These are phyloP conservation scores for Nowakowskiella sp. DNA, from an alignment of 192 early-diverging fungal genomes.

Conservation along the genomic window DNA sequence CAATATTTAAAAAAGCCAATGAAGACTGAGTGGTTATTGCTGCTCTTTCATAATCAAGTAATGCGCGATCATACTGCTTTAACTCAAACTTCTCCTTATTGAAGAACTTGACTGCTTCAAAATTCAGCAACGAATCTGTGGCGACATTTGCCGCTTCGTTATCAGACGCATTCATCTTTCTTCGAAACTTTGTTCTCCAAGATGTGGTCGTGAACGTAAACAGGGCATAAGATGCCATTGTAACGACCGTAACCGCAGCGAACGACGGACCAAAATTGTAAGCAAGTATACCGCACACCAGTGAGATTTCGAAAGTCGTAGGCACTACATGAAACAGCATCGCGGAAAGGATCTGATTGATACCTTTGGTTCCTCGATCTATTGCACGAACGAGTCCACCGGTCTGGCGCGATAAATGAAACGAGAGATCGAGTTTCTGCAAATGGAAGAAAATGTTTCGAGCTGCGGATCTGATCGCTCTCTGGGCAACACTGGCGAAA, in stretches of 20 bases:
- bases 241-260: constrained; percentile 74
- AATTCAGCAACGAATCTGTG: constrained; percentile 94
- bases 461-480: constrained; percentile 81
- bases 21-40: constrained; percentile 87
- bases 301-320: constrained; percentile 87
- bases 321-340: constrained; percentile 95
- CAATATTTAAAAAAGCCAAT: constrained; percentile 86
- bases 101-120: constrained; percentile 96
- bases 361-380: constrained; percentile 84
- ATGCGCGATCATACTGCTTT: constrained; percentile 77
- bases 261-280: constrained; percentile 66
- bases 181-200: constrained; percentile 71
- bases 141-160: constrained; percentile 89
- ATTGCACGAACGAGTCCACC: constrained; percentile 95
- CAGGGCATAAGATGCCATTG: constrained; percentile 44
- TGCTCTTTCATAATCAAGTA: constrained; percentile 85
- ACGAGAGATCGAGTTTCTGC: constrained; percentile 76
- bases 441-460: constrained; percentile 87
- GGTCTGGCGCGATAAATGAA: constrained; percentile 91
- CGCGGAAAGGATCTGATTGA: constrained; percentile 89
- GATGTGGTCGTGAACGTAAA: constrained; percentile 66
- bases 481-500: constrained; percentile 87
- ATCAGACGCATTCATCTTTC: constrained; percentile 91
- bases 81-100: constrained; percentile 90
- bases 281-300: constrained; percentile 91